phyloP scores from a whole-genome alignment of 257 asterid genomes.

The Nicotiana noctiflora region DNA sequence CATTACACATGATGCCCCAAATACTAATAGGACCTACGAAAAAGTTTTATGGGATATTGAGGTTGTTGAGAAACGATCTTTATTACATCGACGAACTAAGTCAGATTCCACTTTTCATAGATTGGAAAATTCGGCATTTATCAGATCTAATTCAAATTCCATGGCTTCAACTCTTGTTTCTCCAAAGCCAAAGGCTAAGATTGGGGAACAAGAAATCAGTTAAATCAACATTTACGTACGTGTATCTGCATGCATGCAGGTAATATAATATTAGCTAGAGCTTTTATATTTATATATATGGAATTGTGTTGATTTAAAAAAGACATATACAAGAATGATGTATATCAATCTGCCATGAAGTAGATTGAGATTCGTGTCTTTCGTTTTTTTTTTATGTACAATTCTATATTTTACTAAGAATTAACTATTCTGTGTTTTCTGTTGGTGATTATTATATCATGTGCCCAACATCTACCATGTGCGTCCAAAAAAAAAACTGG shows the following conservation, averaged over 20 bases:
- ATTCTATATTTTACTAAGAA: too few species aligned
- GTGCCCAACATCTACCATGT: too few species aligned
- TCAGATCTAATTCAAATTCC: background rate
- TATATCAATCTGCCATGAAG: too few species aligned
- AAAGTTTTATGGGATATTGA: conserved; percentile 76
- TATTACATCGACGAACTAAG: conserved; percentile 3
- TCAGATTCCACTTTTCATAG: conserved; percentile 16
- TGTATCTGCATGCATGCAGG: background rate
- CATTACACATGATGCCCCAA: conserved; percentile 56
- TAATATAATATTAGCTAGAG: background rate
- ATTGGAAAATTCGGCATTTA: background rate
- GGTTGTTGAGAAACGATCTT: conserved; percentile 38
- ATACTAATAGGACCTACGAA: conserved; percentile 27
- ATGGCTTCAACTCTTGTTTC: conserved; percentile 1
- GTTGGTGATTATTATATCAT: too few species aligned
- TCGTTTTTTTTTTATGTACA: too few species aligned
- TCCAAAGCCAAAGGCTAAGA: background rate
- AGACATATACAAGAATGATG: too few species aligned
- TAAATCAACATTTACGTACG: background rate
- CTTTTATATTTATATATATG: too few species aligned
- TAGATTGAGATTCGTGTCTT: too few species aligned
- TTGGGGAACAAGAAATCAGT: background rate
- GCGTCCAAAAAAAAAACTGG: too few species aligned
- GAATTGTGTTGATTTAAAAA: too few species aligned
- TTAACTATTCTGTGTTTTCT: too few species aligned